Evolutionary conservation across 23 red algal species (phyloP).

Genomic region (Gracilaria domingensis): DNA sequence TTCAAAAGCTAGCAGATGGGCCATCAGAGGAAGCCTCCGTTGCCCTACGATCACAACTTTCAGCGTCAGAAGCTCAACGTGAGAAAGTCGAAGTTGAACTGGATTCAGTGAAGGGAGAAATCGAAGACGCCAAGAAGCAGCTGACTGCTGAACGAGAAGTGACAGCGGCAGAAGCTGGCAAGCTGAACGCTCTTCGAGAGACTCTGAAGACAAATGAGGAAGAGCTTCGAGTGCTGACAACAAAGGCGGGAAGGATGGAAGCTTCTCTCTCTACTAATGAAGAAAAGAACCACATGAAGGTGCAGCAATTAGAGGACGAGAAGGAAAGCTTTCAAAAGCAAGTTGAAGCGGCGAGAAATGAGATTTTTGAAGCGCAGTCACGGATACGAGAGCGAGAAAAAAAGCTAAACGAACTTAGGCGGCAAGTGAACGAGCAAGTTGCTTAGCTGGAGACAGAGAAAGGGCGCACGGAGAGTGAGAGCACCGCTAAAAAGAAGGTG

Average conservation of each 20-base stretch:
- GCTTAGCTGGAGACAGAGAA: slow-evolving; percentile 39
- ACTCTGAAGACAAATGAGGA: background rate
- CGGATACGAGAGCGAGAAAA: background rate
- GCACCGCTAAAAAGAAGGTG: background rate
- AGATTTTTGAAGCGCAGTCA: slow-evolving; percentile 14
- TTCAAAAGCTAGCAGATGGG: background rate
- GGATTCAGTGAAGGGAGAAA: background rate
- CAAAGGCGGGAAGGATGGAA: slow-evolving; percentile 1
- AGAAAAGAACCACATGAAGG: slow-evolving; percentile 5
- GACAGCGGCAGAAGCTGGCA: background rate
- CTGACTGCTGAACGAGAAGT: background rate
- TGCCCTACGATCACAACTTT: background rate
- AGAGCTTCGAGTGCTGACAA: background rate
- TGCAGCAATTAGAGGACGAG: slow-evolving; percentile 34
- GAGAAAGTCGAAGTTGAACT: slow-evolving; percentile 10
- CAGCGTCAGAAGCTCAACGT: background rate
- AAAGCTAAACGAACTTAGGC: slow-evolving; percentile 19
- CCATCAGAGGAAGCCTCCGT: background rate
- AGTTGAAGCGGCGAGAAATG: background rate
- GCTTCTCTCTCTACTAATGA: slow-evolving; percentile 16
- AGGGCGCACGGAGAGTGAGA: slow-evolving; percentile 2
- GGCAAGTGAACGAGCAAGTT: background rate
- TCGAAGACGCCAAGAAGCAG: slow-evolving; percentile 4
- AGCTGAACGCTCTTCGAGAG: background rate
- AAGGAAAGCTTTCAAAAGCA: slow-evolving; percentile 16